These are phyloP conservation scores for Andalucia godoyi DNA, from an alignment of 78 protist genomes.

Conservation along the genomic window DNA sequence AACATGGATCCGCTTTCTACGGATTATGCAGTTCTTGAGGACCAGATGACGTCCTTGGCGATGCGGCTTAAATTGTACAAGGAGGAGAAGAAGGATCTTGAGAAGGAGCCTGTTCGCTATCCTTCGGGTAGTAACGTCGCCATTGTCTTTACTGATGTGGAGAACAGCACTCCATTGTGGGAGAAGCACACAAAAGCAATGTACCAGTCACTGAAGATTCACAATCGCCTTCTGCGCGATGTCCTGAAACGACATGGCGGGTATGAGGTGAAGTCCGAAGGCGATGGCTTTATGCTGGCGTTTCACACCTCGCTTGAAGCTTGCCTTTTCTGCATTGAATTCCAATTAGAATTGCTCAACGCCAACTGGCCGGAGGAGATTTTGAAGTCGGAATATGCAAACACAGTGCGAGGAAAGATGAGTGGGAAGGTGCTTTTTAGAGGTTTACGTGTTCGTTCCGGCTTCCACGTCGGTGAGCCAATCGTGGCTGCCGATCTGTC, in stretches of 20 bases:
- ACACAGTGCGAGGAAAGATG: not conserved
- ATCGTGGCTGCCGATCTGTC: not conserved
- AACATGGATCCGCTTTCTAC: too few species aligned
- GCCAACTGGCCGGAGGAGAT: conserved; percentile 28
- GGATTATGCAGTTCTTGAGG: too few species aligned
- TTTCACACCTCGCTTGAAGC: conserved; percentile 10
- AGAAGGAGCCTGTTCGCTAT: too few species aligned
- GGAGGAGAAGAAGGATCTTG: too few species aligned
- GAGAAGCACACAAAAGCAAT: conserved; percentile 9
- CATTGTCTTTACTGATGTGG: conserved; percentile 30
- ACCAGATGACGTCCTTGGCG: too few species aligned
- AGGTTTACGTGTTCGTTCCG: conserved; percentile 10
- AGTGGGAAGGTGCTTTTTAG: not conserved
- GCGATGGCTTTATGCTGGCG: conserved; percentile 61
- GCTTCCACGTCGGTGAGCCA: conserved; percentile 17
- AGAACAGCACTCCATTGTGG: conserved; percentile 24
- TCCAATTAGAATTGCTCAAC: conserved; percentile 7
- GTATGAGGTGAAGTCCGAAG: conserved; percentile 35
- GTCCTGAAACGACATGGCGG: not conserved
- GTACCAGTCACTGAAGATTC: conserved; percentile 5
- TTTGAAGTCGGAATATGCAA: not conserved
- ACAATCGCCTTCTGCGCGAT: conserved; percentile 1
- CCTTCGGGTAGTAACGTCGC: too few species aligned
- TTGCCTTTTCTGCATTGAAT: not conserved
- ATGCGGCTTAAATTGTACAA: too few species aligned